Percentiles rank a stretch among this genome's conserved stretches.
phyloP scores from a whole-genome alignment of 2,329 filamentous ascomycete species.

The Paraphaeosphaeria minitans region DNA sequence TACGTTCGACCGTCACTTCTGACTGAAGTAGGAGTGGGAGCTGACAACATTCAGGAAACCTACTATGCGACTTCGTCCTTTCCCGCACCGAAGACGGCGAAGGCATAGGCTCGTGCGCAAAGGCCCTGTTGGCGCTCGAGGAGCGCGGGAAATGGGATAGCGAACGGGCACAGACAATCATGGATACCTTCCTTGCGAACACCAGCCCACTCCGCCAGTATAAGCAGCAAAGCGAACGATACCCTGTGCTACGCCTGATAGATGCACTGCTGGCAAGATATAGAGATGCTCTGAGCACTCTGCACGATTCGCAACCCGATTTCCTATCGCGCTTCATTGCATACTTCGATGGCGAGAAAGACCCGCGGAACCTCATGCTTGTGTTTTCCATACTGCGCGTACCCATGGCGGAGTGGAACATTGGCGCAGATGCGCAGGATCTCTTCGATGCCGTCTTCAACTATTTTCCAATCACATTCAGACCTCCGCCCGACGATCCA shows the following conservation, averaged over 20 bases:
- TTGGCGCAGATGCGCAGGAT: constrained; percentile 63
- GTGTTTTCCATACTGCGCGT: constrained; percentile 71
- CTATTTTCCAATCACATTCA: constrained; percentile 74
- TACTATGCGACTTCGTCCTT: constrained; percentile 68
- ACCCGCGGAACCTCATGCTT: constrained; percentile 72
- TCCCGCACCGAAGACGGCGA: constrained; percentile 63
- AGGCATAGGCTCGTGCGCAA: constrained; percentile 62
- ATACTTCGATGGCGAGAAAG: constrained; percentile 71
- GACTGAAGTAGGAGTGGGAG: constrained; percentile 31
- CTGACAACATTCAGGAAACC: constrained; percentile 57
- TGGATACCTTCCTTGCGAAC: constrained; percentile 57
- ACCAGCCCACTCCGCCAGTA: constrained; percentile 65
- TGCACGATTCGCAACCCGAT: constrained; percentile 58
- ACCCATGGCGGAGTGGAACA: constrained; percentile 71
- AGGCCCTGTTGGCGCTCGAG: constrained; percentile 64
- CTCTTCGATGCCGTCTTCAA: constrained; percentile 73
- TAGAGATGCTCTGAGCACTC: constrained; percentile 54
- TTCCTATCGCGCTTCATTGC: constrained; percentile 67
- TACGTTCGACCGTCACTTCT: constrained; percentile 29
- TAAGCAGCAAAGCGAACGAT: constrained; percentile 65
- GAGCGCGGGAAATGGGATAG: constrained; percentile 64
- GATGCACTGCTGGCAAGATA: constrained; percentile 67
- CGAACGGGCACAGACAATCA: constrained; percentile 59
- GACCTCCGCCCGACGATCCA: constrained; percentile 70
- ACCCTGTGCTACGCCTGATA: constrained; percentile 65